Percentiles rank a stretch among this genome's conserved stretches.
Conservation (phyloP, 768 basidiomycete genomes). For the Suillus spraguei region DNA sequence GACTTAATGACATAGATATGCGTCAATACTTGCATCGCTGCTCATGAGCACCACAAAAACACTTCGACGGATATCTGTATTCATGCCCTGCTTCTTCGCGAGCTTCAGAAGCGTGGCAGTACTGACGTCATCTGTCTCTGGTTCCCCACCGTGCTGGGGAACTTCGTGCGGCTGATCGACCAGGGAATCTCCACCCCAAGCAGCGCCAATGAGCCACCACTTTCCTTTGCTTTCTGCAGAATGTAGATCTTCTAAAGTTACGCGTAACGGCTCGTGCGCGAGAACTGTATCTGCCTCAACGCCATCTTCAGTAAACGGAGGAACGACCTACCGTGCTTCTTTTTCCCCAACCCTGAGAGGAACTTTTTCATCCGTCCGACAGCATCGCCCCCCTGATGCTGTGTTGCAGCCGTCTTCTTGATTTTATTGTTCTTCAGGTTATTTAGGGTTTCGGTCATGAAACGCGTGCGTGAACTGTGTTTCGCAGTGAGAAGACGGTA, state of each 20-base stretch:
- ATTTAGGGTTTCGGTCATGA: constrained; percentile 93
- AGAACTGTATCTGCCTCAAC: constrained; percentile 52
- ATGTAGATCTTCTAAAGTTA: constrained; percentile 84
- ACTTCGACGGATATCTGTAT: constrained; percentile 90
- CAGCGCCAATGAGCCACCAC: constrained; percentile 99
- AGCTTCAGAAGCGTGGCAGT: constrained; percentile 63
- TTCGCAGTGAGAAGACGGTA: neutral
- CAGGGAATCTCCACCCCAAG: constrained; percentile 92
- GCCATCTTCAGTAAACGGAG: neutral
- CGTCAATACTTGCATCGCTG: constrained; percentile 67
- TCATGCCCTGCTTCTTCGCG: constrained; percentile 97
- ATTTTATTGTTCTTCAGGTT: constrained; percentile 93
- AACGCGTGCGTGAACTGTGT: constrained; percentile 82
- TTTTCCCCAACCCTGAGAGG: constrained; percentile 73
- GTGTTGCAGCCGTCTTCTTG: constrained; percentile 60
- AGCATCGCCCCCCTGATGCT: constrained; percentile 74
- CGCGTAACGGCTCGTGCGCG: constrained; percentile 83
- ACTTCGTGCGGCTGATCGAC: constrained; percentile 59
- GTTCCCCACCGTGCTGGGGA: constrained; percentile 23
- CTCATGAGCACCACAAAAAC: constrained; percentile 96
- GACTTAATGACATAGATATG: neutral
- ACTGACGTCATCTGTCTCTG: constrained; percentile 32
- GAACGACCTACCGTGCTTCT: constrained; percentile 56
- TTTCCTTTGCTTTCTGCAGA: constrained; percentile 86
- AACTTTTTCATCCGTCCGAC: constrained; percentile 91